Base-by-base conservation (phyloP, 2,329 filamentous ascomycete genomes). In the Rhytidhysteron rufulum region DNA sequence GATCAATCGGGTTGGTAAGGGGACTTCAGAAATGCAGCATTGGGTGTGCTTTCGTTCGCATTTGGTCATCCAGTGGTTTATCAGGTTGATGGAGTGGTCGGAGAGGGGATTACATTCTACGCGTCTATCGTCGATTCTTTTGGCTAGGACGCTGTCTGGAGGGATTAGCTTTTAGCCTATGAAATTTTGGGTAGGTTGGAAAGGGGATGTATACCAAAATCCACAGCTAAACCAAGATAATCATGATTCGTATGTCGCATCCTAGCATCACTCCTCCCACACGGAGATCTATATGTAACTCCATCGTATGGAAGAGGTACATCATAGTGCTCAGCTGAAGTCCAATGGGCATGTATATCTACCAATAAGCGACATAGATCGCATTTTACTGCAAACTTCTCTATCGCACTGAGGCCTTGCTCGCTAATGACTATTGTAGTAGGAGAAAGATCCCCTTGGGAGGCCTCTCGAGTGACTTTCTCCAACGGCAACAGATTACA, bases 311-410 rank as follows among this genome's bases (percentile, higher is more conserved):
- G 9, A 4, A 35, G 19, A 21, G 18, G 18, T 20, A 16, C 16
- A 34, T 34, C 18, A n/a, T n/a, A n/a, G 32, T 19, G 18, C 17
- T 34, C 32, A 20, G 6, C 18, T 34, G 32, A 34, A 19, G 22
- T 16, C 32, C 32, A 34, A 15, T 34, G 32, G 19, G 16, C 11
- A 4, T 21, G 5, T 35, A 35, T 11, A 10, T 10, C 33, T 9
- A 21, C 17, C 18, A 35, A 4, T 13, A 35, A 21, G n/a, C 33
- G 33, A 22, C 33, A 35, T 18, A 35, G 33, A 17, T 35, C 33
- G 19, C 33, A 35, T 17, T 35, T 13, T 4, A 21, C 7, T 13
- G 17, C 33, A 5, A 24, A 22, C 16, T 35, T 18, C 5, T 21
- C 33, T 4, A 35, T 13, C 21, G 5, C 4, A 3, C 25, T 21